Evolutionary conservation across 768 basidiomycete species (phyloP).

Genomic region (Fomitopsis serialis): DNA sequence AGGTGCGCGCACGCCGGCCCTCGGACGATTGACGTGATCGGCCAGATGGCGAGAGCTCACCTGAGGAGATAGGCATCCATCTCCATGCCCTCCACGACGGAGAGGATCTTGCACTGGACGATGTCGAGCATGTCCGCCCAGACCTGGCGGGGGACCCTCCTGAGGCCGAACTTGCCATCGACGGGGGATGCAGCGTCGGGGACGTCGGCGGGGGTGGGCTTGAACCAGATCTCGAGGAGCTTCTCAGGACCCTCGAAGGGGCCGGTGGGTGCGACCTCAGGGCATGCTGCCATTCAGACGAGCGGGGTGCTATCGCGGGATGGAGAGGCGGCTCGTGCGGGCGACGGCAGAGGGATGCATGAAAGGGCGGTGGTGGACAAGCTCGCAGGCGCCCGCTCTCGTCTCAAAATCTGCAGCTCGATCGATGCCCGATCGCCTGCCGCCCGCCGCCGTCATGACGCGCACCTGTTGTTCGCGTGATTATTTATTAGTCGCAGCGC

Average conservation of each 20-base stretch:
- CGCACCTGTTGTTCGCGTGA: background rate
- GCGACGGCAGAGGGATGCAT: slow-evolving; percentile 20
- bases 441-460: slow-evolving; percentile 4
- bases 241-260: slow-evolving; percentile 91
- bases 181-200: slow-evolving; percentile 35
- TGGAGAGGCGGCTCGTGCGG: slow-evolving; percentile 12
- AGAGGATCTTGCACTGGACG: slow-evolving; percentile 95
- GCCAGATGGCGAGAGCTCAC: slow-evolving; percentile 37
- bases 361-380: slow-evolving; percentile 11
- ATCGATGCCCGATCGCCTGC: slow-evolving; percentile 7
- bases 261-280: slow-evolving; percentile 7
- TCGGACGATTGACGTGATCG: background rate
- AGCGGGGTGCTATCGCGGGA: slow-evolving; percentile 20
- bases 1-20: background rate
- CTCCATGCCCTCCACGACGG: slow-evolving; percentile 81
- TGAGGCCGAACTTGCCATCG: slow-evolving; percentile 60
- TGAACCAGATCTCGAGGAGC: slow-evolving; percentile 96
- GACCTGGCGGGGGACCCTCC: slow-evolving; percentile 63
- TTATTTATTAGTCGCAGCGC: background rate
- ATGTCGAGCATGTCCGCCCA: slow-evolving; percentile 99
- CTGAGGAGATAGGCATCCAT: slow-evolving; percentile 95
- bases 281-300: slow-evolving; percentile 6
- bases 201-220: slow-evolving; percentile 62
- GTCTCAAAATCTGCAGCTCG: slow-evolving; percentile 10
- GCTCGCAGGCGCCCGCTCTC: background rate